Evolutionary conservation across 768 basidiomycete species (phyloP).

Genomic region (Gloeopeniophorella convolvens): DNA sequence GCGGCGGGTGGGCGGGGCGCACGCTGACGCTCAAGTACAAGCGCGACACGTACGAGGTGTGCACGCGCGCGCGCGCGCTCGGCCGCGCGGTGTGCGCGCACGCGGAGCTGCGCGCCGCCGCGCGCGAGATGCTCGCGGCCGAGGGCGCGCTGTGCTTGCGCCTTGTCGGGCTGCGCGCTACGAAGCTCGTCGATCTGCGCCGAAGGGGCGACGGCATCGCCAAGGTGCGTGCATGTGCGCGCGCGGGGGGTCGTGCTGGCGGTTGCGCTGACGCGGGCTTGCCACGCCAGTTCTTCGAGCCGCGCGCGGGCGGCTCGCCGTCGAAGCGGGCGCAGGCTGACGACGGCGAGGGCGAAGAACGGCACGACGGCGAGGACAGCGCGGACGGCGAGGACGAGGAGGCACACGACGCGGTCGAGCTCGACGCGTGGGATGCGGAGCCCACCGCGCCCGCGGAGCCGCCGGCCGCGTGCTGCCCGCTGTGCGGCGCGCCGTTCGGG

Average conservation of each 20-base stretch:
- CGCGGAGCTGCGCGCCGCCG: slow-evolving; percentile 74
- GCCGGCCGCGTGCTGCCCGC: slow-evolving; percentile 52
- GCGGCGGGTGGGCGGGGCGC: slow-evolving; percentile 77
- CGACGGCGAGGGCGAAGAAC: slow-evolving; percentile 17
- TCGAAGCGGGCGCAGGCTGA: slow-evolving; percentile 37
- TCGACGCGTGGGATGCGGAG: neutral
- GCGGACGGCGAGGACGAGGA: slow-evolving; percentile 49
- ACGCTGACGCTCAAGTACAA: slow-evolving; percentile 94
- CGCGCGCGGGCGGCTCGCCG: slow-evolving; percentile 28
- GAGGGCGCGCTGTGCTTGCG: slow-evolving; percentile 77
- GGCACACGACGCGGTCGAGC: slow-evolving; percentile 23
- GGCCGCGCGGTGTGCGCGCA: slow-evolving; percentile 66
- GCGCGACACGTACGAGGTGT: slow-evolving; percentile 82
- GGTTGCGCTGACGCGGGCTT: neutral
- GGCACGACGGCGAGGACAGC: too few species aligned
- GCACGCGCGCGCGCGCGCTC: slow-evolving; percentile 79
- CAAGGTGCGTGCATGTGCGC: slow-evolving; percentile 48
- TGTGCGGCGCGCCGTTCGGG: slow-evolving; percentile 57
- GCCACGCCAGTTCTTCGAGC: slow-evolving; percentile 50
- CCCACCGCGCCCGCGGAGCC: neutral
- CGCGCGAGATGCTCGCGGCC: slow-evolving; percentile 72
- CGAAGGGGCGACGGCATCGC: slow-evolving; percentile 54
- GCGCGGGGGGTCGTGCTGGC: neutral
- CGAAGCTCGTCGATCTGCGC: slow-evolving; percentile 80
- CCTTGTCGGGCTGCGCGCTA: slow-evolving; percentile 82